Percentiles rank a stretch among this genome's conserved stretches.
Conservation (phyloP, 179 eudicot genomes). For the Corrigiola litoralis region DNA sequence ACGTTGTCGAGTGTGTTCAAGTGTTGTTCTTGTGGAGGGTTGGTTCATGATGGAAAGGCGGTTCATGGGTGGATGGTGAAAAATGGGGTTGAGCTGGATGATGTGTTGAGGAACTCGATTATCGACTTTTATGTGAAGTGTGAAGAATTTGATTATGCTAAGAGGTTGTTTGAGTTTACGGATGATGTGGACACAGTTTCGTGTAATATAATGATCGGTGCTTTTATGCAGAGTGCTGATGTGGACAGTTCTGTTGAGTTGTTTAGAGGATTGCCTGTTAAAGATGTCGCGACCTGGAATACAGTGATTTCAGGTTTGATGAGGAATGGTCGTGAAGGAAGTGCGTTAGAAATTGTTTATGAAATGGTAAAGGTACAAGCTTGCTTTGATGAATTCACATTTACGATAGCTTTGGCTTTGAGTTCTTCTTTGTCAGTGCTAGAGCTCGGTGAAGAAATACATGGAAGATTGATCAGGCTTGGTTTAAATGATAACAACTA, state of each 20-base stretch:
- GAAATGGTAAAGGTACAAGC: conserved; percentile 48
- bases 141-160: conserved; percentile 43
- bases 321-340: conserved; percentile 41
- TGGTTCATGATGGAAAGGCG: conserved; percentile 41
- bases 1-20: conserved; percentile 73
- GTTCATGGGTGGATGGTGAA: conserved; percentile 66
- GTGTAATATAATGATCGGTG: conserved; percentile 77
- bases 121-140: conserved; percentile 68
- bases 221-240: conserved; percentile 40
- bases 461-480: conserved; percentile 44
- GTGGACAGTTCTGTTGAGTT: conserved; percentile 44
- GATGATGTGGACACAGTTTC: conserved; percentile 46
- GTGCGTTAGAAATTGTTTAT: conserved; percentile 52
- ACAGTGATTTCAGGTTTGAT: conserved; percentile 63
- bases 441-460: conserved; percentile 63
- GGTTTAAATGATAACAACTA: conserved; percentile 42
- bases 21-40: conserved; percentile 53
- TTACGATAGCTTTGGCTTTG: conserved; percentile 55
- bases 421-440: conserved; percentile 48
- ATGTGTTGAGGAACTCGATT: conserved; percentile 57
- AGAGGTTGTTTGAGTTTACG: conserved; percentile 41
- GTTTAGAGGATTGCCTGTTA: conserved; percentile 47
- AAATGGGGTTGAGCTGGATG: conserved; percentile 48
- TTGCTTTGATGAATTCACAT: conserved; percentile 41
- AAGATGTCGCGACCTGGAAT: conserved; percentile 71